phyloP scores from a whole-genome alignment of 805 yeast species.

The Torulaspora indica region DNA sequence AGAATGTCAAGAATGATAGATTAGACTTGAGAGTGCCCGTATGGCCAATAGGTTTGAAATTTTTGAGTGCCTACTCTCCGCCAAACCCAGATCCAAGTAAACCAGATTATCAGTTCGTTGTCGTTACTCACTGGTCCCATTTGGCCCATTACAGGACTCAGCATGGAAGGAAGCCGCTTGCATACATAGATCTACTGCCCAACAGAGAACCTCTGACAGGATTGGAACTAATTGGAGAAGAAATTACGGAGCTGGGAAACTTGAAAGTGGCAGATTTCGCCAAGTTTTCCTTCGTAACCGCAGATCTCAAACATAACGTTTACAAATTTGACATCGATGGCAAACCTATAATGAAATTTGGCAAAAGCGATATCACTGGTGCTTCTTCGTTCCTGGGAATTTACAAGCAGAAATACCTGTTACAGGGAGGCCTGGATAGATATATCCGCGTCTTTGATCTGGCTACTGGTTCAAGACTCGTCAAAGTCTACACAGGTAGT shows the following conservation, averaged over 20 bases:
- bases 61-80: constrained; percentile 37
- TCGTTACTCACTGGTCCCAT: constrained; percentile 56
- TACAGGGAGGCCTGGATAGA: constrained; percentile 83
- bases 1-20: constrained; percentile 76
- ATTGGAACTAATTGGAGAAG: constrained; percentile 16
- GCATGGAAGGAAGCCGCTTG: constrained; percentile 62
- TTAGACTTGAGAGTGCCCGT: constrained; percentile 79
- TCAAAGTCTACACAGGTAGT: constrained; percentile 72
- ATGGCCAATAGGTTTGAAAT: constrained; percentile 59
- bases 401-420: constrained; percentile 44
- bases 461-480: constrained; percentile 50
- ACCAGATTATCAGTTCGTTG: constrained; percentile 45
- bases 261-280: constrained; percentile 16
- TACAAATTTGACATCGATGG: constrained; percentile 53
- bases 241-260: constrained; percentile 24
- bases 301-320: constrained; percentile 67
- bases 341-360: constrained; percentile 60
- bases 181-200: constrained; percentile 32
- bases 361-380: constrained; percentile 75
- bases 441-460: constrained; percentile 74
- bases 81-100: constrained; percentile 22
- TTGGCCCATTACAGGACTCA: constrained; percentile 66
- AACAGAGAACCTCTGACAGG: constrained; percentile 29
- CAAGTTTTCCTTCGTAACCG: constrained; percentile 49
- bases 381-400: constrained; percentile 29